Evolutionary conservation across 2,329 filamentous ascomycete species (phyloP).

Genomic region (Thielaviopsis euricoi): DNA sequence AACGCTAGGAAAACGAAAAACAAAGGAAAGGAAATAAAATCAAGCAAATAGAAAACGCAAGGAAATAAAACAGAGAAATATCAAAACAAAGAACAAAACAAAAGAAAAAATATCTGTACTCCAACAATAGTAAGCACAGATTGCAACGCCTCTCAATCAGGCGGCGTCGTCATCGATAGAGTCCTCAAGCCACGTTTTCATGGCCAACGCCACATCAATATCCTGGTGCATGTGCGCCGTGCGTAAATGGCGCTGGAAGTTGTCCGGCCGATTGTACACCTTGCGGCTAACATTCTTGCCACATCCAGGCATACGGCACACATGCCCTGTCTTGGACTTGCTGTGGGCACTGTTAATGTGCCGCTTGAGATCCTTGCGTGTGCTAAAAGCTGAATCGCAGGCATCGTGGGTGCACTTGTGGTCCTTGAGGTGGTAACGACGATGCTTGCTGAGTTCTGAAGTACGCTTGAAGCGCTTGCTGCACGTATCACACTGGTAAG

Average conservation of each 20-base stretch:
- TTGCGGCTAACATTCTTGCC: slow-evolving; percentile 15
- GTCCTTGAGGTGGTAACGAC: slow-evolving; percentile 15
- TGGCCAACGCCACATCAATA: slow-evolving; percentile 7
- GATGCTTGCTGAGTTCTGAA: slow-evolving; percentile 13
- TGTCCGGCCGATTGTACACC: slow-evolving; percentile 17
- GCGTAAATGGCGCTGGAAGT: slow-evolving; percentile 16
- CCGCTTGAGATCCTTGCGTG: slow-evolving; percentile 17
- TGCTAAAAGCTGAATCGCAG: slow-evolving; percentile 15
- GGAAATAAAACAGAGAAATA: background rate
- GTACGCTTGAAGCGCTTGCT: slow-evolving; percentile 9
- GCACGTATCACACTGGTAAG: slow-evolving; percentile 9
- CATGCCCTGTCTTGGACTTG: slow-evolving; percentile 13
- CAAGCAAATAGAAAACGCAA: background rate
- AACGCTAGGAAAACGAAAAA: background rate
- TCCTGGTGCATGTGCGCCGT: slow-evolving; percentile 13
- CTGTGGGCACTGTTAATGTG: slow-evolving; percentile 14
- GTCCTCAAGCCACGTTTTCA: slow-evolving; percentile 9
- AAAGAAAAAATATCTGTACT: too few species aligned
- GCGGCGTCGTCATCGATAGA: background rate
- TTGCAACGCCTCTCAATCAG: background rate
- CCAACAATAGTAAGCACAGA: too few species aligned
- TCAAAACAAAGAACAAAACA: background rate
- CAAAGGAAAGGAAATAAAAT: background rate
- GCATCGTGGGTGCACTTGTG: slow-evolving; percentile 12
- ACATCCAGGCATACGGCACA: slow-evolving; percentile 16